Evolutionary conservation across 1,284 basidiomycete species (phyloP).

Genomic region (Wallemia ichthyophaga): DNA sequence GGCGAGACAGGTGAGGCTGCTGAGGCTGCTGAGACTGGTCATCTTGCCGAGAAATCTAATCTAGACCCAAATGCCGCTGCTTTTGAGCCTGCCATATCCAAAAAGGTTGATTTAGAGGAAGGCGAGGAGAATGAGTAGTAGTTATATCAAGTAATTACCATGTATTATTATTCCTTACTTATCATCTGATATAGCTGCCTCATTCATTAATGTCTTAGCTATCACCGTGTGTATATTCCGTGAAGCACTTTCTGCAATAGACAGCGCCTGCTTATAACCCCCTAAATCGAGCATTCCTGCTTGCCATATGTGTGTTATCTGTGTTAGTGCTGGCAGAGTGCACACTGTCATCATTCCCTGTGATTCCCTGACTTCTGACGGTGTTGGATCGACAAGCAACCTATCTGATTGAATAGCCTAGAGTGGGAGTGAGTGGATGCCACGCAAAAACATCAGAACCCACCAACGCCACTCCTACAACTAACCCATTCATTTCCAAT

Average conservation of each 20-base stretch:
- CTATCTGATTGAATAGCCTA: conserved; percentile 9
- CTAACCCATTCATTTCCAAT: conserved; percentile 57
- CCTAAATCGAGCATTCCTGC: conserved; percentile 22
- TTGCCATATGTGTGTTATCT: conserved; percentile 50
- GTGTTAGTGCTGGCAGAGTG: conserved; percentile 68
- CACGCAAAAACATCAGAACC: not conserved
- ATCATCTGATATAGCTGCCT: not conserved
- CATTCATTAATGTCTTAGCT: not conserved
- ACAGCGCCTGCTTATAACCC: not conserved
- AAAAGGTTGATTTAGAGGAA: not conserved
- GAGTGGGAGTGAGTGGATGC: conserved; percentile 3
- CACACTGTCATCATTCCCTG: conserved; percentile 37
- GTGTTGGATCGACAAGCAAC: conserved; percentile 47
- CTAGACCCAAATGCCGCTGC: not conserved
- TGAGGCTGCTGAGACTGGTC: too few species aligned
- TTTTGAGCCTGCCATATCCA: not conserved
- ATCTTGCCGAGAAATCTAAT: not conserved
- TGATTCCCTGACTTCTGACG: conserved; percentile 28
- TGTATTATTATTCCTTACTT: conserved; percentile 1
- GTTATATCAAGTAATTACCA: not conserved
- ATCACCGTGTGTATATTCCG: not conserved
- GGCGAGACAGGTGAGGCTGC: too few species aligned
- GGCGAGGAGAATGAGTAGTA: not conserved
- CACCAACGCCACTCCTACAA: conserved; percentile 38
- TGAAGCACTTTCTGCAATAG: not conserved